A percentile compares a stretch with the other conserved stretches of the same genome.
Evolutionary conservation across 257 asterid genomes (phyloP).

Genomic region (Anisodus tanguticus): DNA sequence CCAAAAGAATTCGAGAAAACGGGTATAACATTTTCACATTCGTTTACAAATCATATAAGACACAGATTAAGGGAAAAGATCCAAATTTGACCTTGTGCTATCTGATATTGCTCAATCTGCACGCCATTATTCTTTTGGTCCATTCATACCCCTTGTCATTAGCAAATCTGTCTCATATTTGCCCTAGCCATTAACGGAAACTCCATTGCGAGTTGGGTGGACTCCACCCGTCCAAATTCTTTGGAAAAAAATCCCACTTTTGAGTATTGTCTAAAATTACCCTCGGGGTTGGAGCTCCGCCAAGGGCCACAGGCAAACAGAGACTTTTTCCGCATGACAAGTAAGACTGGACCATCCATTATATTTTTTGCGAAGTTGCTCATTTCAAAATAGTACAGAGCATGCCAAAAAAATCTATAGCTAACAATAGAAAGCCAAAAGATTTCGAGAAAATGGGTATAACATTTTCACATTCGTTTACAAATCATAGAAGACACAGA

Average conservation of each 20-base stretch:
- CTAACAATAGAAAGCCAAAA: neutral
- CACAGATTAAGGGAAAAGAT: neutral
- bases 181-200: neutral
- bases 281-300: neutral
- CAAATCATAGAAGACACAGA: neutral
- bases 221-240: neutral
- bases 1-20: neutral
- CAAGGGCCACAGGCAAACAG: neutral
- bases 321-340: neutral
- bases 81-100: neutral
- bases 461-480: neutral
- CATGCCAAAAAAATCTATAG: neutral
- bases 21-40: neutral
- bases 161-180: neutral
- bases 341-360: neutral
- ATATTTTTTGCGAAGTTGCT: neutral
- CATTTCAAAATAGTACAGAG: neutral
- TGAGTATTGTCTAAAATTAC: no score
- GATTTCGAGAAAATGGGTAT: neutral
- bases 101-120: neutral
- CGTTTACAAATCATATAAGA: neutral
- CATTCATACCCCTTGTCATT: neutral
- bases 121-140: neutral
- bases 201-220: neutral
- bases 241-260: no score